Conservation (phyloP, 148 eudicot species). For the Rhododendron ferrugineum region DNA sequence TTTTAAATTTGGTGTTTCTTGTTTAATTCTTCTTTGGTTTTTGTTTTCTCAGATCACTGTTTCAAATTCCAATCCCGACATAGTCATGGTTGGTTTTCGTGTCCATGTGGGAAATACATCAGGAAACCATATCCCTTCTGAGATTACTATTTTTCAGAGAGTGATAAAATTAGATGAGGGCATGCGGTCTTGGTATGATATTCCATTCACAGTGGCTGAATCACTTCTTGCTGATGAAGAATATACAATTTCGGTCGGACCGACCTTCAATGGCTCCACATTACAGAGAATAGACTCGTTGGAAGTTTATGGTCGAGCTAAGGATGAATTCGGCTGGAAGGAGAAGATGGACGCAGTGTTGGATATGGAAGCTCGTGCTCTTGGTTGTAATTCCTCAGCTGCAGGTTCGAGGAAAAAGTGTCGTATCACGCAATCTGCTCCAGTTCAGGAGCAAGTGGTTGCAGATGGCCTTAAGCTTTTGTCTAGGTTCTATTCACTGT, state of each 20-base stretch:
- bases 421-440: slow-evolving; percentile 53
- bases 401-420: slow-evolving; percentile 62
- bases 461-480: slow-evolving; percentile 92
- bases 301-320: slow-evolving; percentile 96
- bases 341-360: slow-evolving; percentile 97
- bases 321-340: slow-evolving; percentile 99
- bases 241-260: slow-evolving; percentile 65
- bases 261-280: slow-evolving; percentile 73
- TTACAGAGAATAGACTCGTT: slow-evolving; percentile 84
- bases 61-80: slow-evolving; percentile 89
- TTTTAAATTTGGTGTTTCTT: neutral
- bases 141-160: slow-evolving; percentile 82
- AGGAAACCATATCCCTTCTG: slow-evolving; percentile 87
- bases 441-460: slow-evolving; percentile 81
- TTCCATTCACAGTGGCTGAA: slow-evolving; percentile 96
- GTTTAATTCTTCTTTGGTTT: slow-evolving; percentile 6
- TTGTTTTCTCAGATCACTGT: slow-evolving; percentile 59
- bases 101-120: slow-evolving; percentile 91
- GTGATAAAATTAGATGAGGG: slow-evolving; percentile 88
- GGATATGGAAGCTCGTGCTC: slow-evolving; percentile 90
- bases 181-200: slow-evolving; percentile 99
- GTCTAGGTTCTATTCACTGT: slow-evolving; percentile 57
- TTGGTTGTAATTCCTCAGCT: slow-evolving; percentile 66
- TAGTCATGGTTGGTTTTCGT: slow-evolving; percentile 97
- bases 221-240: slow-evolving; percentile 99